Percentiles rank a stretch among this genome's conserved stretches.
phyloP scores from a whole-genome alignment of 495 filamentous ascomycete genomes.

The Echria macrotheca region DNA sequence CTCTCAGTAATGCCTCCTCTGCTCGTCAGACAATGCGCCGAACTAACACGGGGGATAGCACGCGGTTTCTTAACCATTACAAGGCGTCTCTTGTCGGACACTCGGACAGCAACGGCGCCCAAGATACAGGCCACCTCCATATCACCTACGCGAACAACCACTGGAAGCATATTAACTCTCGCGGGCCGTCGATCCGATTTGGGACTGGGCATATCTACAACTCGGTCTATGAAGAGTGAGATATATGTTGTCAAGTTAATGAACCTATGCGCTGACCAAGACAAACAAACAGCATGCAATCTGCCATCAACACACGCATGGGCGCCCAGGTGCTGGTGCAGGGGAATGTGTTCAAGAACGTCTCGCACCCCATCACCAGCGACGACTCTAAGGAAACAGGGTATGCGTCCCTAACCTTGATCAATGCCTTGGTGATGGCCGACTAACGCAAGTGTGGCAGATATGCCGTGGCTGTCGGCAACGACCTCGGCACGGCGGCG shows the following conservation, averaged over 20 bases:
- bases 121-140: constrained; percentile 50
- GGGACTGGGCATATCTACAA: constrained; percentile 52
- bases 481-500: constrained; percentile 47
- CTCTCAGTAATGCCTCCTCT: constrained; percentile 24
- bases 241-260: too few relatives aligned
- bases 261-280: too few relatives aligned
- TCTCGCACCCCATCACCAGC: constrained; percentile 45
- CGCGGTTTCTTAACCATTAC: constrained; percentile 58
- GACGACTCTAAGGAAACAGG: constrained; percentile 50
- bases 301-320: constrained; percentile 60
- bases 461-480: constrained; percentile 45
- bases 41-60: constrained; percentile 17
- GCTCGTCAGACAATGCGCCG: not conserved
- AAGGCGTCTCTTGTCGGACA: constrained; percentile 61
- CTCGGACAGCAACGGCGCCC: constrained; percentile 42
- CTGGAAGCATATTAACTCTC: constrained; percentile 57
- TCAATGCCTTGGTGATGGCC: not conserved
- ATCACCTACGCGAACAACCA: constrained; percentile 60
- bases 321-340: constrained; percentile 61
- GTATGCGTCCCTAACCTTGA: constrained; percentile 10
- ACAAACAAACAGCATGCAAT: constrained; percentile 38
- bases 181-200: constrained; percentile 56
- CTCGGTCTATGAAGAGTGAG: constrained; percentile 35
- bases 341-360: constrained; percentile 51
- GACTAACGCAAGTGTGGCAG: not conserved